Conservation (phyloP, 2,329 filamentous ascomycete genomes). For the Grosmannia clavigera region DNA sequence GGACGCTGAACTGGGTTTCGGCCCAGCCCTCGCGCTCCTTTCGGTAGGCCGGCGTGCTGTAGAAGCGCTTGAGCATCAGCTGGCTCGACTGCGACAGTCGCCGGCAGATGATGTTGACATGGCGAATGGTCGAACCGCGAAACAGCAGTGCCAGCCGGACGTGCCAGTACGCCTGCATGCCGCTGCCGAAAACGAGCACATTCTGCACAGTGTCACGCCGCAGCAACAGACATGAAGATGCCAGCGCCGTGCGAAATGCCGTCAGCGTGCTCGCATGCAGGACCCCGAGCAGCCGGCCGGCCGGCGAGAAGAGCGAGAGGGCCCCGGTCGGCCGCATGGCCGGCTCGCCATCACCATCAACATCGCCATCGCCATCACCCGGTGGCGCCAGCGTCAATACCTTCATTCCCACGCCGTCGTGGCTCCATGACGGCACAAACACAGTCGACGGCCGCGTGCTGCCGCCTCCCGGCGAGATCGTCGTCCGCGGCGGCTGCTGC, state of each 20-base stretch:
- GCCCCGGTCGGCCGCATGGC: conserved; percentile 46
- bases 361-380: conserved; percentile 10
- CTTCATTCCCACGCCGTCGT: conserved; percentile 55
- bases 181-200: conserved; percentile 74
- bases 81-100: conserved; percentile 48
- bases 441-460: conserved; percentile 45
- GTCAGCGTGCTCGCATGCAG: conserved; percentile 65
- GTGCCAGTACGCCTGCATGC: conserved; percentile 91
- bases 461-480: conserved; percentile 29
- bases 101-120: conserved; percentile 75
- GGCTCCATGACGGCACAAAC: conserved; percentile 62
- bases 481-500: conserved; percentile 43
- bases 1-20: conserved; percentile 52
- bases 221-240: conserved; percentile 52
- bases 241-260: conserved; percentile 67
- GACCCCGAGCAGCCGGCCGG: conserved; percentile 52
- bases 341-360: conserved; percentile 14
- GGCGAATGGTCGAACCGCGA: conserved; percentile 56
- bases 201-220: conserved; percentile 60
- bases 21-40: conserved; percentile 50
- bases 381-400: conserved; percentile 50
- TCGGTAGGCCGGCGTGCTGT: conserved; percentile 29
- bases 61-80: conserved; percentile 37
- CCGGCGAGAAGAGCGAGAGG: conserved; percentile 53
- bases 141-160: conserved; percentile 71